Conservation (phyloP, 2,329 filamentous ascomycete species). For the Talaromyces sp. region DNA sequence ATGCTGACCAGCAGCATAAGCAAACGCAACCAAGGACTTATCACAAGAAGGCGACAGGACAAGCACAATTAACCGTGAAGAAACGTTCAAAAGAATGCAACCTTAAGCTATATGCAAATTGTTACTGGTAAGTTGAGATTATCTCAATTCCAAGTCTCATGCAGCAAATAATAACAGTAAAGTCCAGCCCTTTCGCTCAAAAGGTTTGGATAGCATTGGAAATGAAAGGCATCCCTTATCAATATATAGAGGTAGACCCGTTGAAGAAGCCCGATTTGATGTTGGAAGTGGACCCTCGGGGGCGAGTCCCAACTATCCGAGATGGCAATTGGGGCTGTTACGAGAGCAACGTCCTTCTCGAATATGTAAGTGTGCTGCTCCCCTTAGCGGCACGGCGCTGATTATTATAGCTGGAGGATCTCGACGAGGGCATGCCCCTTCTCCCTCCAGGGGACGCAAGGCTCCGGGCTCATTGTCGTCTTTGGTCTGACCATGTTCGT, state of each 20-base stretch:
- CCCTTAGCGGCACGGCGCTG: neutral
- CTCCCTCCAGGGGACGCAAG: slow-evolving; percentile 61
- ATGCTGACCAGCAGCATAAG: slow-evolving; percentile 28
- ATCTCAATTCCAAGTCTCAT: slow-evolving; percentile 8
- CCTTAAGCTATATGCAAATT: slow-evolving; percentile 73
- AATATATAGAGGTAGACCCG: slow-evolving; percentile 81
- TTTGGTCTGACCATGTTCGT: slow-evolving; percentile 60
- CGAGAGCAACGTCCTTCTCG: slow-evolving; percentile 74
- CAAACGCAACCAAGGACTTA: slow-evolving; percentile 57
- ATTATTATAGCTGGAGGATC: slow-evolving; percentile 62
- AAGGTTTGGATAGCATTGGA: slow-evolving; percentile 86
- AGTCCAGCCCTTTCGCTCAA: slow-evolving; percentile 69
- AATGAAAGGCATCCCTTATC: slow-evolving; percentile 69
- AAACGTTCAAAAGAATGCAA: slow-evolving; percentile 64
- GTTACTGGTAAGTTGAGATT: slow-evolving; percentile 62
- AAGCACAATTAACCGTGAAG: slow-evolving; percentile 62
- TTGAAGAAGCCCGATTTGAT: slow-evolving; percentile 66
- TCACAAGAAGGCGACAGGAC: slow-evolving; percentile 66
- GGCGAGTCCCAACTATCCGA: slow-evolving; percentile 68
- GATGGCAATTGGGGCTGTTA: slow-evolving; percentile 78
- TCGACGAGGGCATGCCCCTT: slow-evolving; percentile 54
- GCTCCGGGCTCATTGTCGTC: slow-evolving; percentile 64
- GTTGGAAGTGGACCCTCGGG: slow-evolving; percentile 69
- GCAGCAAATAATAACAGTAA: slow-evolving; percentile 10
- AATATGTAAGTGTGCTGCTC: slow-evolving; percentile 59